Evolutionary conservation across 768 basidiomycete species (phyloP).

Genomic region (Tylopilus balloui): DNA sequence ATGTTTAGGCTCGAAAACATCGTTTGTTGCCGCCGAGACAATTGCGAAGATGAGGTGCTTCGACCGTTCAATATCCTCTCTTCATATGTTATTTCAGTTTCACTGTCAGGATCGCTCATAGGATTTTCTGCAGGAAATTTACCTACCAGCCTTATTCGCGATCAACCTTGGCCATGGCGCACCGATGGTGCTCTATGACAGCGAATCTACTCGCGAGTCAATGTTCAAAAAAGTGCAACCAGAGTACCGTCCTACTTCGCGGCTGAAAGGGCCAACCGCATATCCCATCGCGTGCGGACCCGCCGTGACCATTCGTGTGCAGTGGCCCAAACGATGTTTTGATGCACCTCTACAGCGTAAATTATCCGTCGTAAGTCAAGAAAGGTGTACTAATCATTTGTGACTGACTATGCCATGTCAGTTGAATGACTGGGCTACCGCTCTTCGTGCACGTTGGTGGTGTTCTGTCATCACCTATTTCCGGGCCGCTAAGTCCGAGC

Average conservation of each 20-base stretch:
- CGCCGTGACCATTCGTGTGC: too few relatives aligned
- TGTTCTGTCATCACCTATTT: background rate
- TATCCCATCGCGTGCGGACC: too few relatives aligned
- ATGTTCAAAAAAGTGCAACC: too few relatives aligned
- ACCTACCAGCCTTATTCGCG: background rate
- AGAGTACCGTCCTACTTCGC: too few relatives aligned
- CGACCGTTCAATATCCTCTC: background rate
- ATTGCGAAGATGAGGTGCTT: background rate
- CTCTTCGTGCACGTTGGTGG: background rate
- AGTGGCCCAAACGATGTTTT: too few relatives aligned
- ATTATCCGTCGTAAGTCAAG: conserved; percentile 3
- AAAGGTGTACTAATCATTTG: too few relatives aligned
- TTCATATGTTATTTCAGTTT: background rate
- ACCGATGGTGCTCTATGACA: background rate
- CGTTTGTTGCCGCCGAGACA: background rate
- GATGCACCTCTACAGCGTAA: background rate
- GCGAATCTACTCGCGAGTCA: background rate
- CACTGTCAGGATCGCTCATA: background rate
- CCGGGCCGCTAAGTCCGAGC: background rate
- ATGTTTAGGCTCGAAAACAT: background rate
- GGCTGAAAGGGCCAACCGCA: too few relatives aligned
- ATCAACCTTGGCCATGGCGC: too few relatives aligned
- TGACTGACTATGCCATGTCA: background rate
- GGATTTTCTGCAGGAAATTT: background rate
- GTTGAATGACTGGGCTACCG: conserved; percentile 10